phyloP scores from a whole-genome alignment of 2,329 filamentous ascomycete species.

The Trichoderma endophyticum region DNA sequence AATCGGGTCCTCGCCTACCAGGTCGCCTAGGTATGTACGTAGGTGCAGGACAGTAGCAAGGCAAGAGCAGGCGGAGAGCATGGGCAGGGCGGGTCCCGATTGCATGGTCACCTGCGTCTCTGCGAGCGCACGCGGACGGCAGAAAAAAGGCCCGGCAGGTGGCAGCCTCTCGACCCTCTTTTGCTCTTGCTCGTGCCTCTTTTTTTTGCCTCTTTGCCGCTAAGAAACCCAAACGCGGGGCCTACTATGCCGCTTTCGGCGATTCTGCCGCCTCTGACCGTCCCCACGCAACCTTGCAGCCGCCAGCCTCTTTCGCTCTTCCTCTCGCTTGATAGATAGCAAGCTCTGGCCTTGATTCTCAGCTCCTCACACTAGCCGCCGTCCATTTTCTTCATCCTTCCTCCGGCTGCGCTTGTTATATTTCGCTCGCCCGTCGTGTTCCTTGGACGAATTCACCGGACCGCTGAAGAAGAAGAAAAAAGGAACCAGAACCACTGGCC shows the following conservation, averaged over 20 bases:
- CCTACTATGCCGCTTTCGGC: constrained; percentile 6
- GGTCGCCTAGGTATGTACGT: background rate
- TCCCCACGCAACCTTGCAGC: constrained; percentile 18
- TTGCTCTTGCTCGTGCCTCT: background rate
- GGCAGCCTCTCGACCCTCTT: background rate
- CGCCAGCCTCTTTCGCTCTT: constrained; percentile 24
- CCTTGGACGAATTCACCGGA: constrained; percentile 9
- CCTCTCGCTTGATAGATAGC: background rate
- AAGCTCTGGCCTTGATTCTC: constrained; percentile 1
- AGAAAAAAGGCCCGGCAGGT: background rate
- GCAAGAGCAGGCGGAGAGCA: background rate
- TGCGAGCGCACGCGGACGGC: constrained; percentile 3
- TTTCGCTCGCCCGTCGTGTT: background rate
- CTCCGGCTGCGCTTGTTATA: background rate
- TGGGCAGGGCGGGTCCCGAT: background rate
- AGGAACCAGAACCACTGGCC: background rate
- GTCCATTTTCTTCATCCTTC: background rate
- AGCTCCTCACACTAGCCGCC: background rate
- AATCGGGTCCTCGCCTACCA: background rate
- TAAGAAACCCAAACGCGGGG: constrained; percentile 14
- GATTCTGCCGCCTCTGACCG: constrained; percentile 31
- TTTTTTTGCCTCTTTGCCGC: constrained; percentile 14
- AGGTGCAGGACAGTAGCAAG: background rate
- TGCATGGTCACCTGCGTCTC: constrained; percentile 13
- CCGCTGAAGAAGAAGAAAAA: background rate